Evolutionary conservation across 257 asterid species (phyloP).

Genomic region (Rehmannia glutinosa): DNA sequence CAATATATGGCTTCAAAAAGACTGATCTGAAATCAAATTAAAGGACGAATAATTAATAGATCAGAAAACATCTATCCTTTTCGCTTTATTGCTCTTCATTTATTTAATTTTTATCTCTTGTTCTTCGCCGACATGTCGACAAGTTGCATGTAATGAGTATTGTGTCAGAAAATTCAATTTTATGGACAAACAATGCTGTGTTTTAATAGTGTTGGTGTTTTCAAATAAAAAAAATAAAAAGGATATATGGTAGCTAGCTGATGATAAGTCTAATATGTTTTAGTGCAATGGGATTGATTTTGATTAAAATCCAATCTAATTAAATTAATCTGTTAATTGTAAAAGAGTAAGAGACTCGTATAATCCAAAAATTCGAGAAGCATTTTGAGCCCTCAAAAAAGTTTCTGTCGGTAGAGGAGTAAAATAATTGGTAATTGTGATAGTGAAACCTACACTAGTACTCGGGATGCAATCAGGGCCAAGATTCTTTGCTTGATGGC

Average conservation of each 20-base stretch:
- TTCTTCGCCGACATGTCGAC: constrained; percentile 56
- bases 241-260: too few species aligned
- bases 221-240: too few species aligned
- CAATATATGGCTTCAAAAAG: not conserved
- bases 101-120: constrained; percentile 12
- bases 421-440: too few species aligned
- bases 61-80: too few species aligned
- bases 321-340: too few species aligned
- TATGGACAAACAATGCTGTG: constrained; percentile 17
- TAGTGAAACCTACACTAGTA: too few species aligned
- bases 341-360: too few species aligned
- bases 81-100: constrained; percentile 22
- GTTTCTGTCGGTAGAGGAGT: not conserved
- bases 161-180: constrained; percentile 10
- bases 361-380: not conserved
- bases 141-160: constrained; percentile 36
- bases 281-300: too few species aligned
- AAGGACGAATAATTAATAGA: not conserved
- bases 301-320: too few species aligned
- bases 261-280: too few species aligned
- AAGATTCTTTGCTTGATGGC: not conserved
- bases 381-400: not conserved
- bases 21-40: not conserved
- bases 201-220: constrained; percentile 9
- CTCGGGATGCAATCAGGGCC: too few species aligned